Base-by-base conservation (phyloP, 768 basidiomycete genomes). In the Sarcodon sp. region DNA sequence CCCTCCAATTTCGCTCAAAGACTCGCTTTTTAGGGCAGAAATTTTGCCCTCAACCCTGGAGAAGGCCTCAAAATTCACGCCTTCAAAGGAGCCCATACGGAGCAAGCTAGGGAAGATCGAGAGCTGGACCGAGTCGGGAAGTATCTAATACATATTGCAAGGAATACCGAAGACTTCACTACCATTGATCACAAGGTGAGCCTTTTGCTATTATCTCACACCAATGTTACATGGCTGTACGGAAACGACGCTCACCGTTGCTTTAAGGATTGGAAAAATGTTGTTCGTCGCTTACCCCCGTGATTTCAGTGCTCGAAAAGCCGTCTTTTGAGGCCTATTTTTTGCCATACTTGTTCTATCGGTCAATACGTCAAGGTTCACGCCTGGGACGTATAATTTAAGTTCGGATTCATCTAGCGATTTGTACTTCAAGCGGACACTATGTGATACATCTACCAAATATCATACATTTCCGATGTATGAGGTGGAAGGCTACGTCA, bases 1-100 rank as follows among this genome's bases (percentile, higher is more conserved):
- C 16, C n/a, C 37, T 46, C 36, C 46, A 13, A 27, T 44, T 46
- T 12, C 54, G 34, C 6, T n/a, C 33, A 16, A 7, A 34, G 15
- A 12, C 32, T 45, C 41, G 13, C 8, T 48, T 35, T 45, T 7
- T 51, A 85, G 76, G 77, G 80, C 49, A 77, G 88, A 12, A 92
- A 91, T 59, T 92, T 92, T 63, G 90, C 89, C 3, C 67, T 92
- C 50, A 92, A 94, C 57, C 87, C 87, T 1, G 72, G 69, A 39
- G 79, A 87, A 63, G 90, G 89, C 5, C 69, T 93, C 35, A 89
- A 87, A 63, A 88, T 92, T 27, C 73, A 75, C 21, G 76, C 90
- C 0, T 93, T 86, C 69, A 86, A 82, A 61, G 73, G 80, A 52
- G 85, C 85, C 1, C 80, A 86, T 56, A 85, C 80, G 7, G 60